phyloP scores from a whole-genome alignment of 768 basidiomycete genomes.

The Lentinus tigrinus region DNA sequence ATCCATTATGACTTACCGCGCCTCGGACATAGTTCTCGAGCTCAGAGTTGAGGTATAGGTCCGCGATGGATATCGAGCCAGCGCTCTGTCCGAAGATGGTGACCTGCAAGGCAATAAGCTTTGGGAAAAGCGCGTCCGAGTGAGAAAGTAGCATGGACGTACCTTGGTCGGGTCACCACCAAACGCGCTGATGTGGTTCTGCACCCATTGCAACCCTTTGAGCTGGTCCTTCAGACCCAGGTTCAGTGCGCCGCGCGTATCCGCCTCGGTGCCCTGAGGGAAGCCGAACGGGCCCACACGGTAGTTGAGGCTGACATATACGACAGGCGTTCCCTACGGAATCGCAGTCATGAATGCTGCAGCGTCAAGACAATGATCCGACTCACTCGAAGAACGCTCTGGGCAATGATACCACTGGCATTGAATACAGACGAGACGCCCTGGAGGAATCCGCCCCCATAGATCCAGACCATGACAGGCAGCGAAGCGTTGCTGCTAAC shows the following conservation, averaged over 20 bases:
- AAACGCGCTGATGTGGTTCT: slow-evolving; percentile 58
- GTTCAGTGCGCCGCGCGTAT: slow-evolving; percentile 38
- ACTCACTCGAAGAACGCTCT: slow-evolving; percentile 2
- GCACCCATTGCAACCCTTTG: slow-evolving; percentile 67
- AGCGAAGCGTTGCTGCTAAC: slow-evolving; percentile 24
- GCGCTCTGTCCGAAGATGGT: slow-evolving; percentile 41
- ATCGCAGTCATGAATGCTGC: background rate
- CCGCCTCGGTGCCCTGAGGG: slow-evolving; percentile 42
- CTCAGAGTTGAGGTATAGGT: slow-evolving; percentile 30
- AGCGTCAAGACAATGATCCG: background rate
- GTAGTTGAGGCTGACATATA: slow-evolving; percentile 53
- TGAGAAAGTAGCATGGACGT: background rate
- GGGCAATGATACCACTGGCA: background rate
- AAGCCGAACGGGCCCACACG: slow-evolving; percentile 51
- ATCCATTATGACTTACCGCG: slow-evolving; percentile 15
- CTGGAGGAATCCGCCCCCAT: slow-evolving; percentile 39
- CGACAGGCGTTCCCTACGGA: slow-evolving; percentile 25
- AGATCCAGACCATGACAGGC: slow-evolving; percentile 46
- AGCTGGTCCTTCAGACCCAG: slow-evolving; percentile 79
- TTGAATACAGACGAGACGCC: background rate
- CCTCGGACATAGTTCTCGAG: slow-evolving; percentile 23
- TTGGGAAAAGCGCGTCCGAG: too few relatives aligned
- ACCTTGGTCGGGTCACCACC: slow-evolving; percentile 56
- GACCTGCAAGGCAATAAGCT: slow-evolving; percentile 21
- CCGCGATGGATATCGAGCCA: slow-evolving; percentile 35